Base-by-base conservation (phyloP, 768 basidiomycete species). In the Roridomyces roridus region DNA sequence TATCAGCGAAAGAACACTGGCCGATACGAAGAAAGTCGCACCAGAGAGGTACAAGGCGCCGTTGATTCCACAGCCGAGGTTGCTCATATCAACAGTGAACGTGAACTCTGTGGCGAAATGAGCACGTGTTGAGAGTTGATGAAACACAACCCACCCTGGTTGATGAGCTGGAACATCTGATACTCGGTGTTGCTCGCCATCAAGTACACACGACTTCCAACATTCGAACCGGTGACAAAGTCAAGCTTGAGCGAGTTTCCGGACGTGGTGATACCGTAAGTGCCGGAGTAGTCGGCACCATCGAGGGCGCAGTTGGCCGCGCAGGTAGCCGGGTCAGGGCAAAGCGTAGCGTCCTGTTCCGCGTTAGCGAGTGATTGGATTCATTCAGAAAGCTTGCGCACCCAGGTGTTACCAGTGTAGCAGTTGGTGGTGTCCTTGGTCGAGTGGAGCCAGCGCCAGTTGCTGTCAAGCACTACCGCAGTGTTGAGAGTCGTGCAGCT, bases 371-470 rank as follows among this genome's bases (percentile, higher is more conserved):
- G n/a, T n/a, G n/a, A n/a, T n/a, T n/a, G n/a, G n/a, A n/a, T n/a
- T n/a, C n/a, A n/a, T n/a, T n/a, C n/a, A n/a, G n/a, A n/a, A n/a
- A n/a, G n/a, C n/a, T n/a, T n/a, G n/a, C n/a, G n/a, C n/a, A n/a
- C 74, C 81, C 82, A 86, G 17, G 72, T 66, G 74, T 84, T 83
- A 29, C 83, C 82, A 55, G 79, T 83, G 74, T 84, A 83, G 66
- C 83, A 77, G 70, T 74, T 76, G 52, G 71, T 74, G 72, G 71
- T 68, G 21, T 67, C 65, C 37, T 55, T 53, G 51, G 66, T 71
- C 43, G 59, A 64, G 66, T 80, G 77, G 17, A 75, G 52, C 79
- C 79, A 81, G 40, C 82, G 80, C 80, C 80, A 82, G 72, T 83
- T 82, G 51, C 78, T 57, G 65, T 85, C 83, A 69, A 85, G 75